These are phyloP conservation scores for Solanum infundibuliforme DNA, from an alignment of 257 asterid genomes.

Conservation along the genomic window DNA sequence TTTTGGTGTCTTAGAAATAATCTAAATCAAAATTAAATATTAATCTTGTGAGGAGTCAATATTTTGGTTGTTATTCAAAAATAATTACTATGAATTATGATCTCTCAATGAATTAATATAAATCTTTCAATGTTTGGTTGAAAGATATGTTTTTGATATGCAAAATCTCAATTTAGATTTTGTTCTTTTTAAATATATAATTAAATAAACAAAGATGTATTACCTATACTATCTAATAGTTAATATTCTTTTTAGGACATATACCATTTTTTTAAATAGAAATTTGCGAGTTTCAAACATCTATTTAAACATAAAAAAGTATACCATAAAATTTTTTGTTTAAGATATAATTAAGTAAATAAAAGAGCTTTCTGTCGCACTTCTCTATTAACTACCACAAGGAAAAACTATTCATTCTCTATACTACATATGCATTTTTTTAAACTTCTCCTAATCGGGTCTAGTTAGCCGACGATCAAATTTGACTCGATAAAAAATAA, in stretches of 20 bases:
- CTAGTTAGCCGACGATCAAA: fast-evolving
- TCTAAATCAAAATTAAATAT: too few species aligned
- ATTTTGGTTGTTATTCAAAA: background rate
- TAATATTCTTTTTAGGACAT: too few species aligned
- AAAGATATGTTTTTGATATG: background rate
- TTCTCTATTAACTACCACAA: background rate
- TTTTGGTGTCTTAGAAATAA: too few species aligned
- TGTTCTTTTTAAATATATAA: too few species aligned
- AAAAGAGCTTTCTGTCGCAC: too few species aligned
- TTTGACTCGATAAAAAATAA: too few species aligned
- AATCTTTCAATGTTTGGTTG: background rate
- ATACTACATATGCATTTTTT: too few species aligned
- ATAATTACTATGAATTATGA: background rate
- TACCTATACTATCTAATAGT: background rate
- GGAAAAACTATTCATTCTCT: background rate
- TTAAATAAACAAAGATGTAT: too few species aligned
- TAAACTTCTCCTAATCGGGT: background rate
- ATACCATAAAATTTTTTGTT: fast-evolving
- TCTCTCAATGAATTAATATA: background rate
- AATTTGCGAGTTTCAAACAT: too few species aligned
- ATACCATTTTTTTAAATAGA: background rate
- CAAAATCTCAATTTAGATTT: background rate
- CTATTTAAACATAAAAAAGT: too few species aligned
- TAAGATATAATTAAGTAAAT: too few species aligned
- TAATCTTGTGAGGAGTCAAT: background rate